Evolutionary conservation across 768 basidiomycete species (phyloP).

Genomic region (Lyophyllum semitale): DNA sequence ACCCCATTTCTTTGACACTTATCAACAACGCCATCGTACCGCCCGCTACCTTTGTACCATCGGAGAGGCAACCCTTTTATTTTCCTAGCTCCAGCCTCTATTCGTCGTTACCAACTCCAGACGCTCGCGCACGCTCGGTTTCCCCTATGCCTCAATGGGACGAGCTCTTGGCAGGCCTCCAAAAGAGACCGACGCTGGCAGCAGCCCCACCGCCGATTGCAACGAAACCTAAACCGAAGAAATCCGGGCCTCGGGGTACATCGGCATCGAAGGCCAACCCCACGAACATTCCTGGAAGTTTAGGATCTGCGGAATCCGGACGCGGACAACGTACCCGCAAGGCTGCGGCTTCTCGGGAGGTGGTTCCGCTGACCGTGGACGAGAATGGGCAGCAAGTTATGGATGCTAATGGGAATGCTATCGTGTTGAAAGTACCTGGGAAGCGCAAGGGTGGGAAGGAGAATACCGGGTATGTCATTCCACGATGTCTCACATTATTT

Average conservation of each 20-base stretch:
- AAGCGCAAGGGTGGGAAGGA: neutral
- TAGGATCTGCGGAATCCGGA: too few relatives aligned
- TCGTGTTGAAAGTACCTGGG: neutral
- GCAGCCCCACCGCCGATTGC: neutral
- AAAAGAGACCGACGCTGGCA: too few relatives aligned
- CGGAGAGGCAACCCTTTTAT: too few relatives aligned
- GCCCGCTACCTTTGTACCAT: too few relatives aligned
- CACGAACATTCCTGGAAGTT: too few relatives aligned
- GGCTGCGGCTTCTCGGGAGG: neutral
- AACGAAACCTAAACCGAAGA: too few relatives aligned
- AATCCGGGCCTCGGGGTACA: too few relatives aligned
- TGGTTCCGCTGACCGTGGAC: neutral
- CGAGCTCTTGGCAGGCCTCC: neutral
- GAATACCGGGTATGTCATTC: neutral
- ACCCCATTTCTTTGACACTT: too few relatives aligned
- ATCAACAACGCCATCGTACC: too few relatives aligned
- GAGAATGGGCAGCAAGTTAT: neutral
- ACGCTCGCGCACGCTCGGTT: neutral
- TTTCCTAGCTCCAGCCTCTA: neutral
- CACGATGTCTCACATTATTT: too few relatives aligned
- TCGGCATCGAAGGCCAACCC: too few relatives aligned
- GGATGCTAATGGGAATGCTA: neutral
- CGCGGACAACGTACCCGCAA: neutral
- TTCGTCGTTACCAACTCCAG: neutral
- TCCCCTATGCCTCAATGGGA: neutral